phyloP scores from a whole-genome alignment of 75 land plant genomes.

The Pinus albicaulis region DNA sequence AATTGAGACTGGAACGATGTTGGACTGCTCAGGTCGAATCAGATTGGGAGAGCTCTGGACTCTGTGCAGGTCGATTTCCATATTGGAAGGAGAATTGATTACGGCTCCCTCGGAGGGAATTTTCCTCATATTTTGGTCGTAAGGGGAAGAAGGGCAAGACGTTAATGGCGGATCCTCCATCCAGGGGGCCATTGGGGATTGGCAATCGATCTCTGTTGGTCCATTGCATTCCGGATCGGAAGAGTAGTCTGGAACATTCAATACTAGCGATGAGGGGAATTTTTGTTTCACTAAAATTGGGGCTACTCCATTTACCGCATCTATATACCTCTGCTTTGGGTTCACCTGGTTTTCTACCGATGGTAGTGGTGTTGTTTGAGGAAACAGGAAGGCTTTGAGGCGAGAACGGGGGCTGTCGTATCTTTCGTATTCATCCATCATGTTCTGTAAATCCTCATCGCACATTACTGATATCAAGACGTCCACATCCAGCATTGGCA shows the following conservation, averaged over 20 bases:
- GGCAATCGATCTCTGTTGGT: background rate
- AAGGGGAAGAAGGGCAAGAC: background rate
- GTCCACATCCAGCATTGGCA: conserved; percentile 73
- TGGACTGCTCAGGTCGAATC: background rate
- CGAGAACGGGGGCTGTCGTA: conserved; percentile 50
- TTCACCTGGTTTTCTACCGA: conserved; percentile 18
- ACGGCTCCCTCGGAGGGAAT: background rate
- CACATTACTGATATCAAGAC: conserved; percentile 63
- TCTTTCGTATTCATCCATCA: conserved; percentile 73
- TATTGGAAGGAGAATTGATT: background rate
- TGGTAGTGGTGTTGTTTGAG: background rate
- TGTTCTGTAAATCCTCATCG: conserved; percentile 77
- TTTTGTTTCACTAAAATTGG: background rate
- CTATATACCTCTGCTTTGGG: conserved; percentile 1
- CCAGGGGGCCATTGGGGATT: background rate
- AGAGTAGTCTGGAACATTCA: background rate
- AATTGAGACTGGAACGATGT: background rate
- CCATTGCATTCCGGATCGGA: background rate
- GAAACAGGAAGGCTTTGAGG: conserved; percentile 54
- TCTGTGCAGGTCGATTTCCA: conserved; percentile 1
- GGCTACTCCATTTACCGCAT: conserved; percentile 6
- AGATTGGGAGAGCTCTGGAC: conserved; percentile 19
- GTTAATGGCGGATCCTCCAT: background rate
- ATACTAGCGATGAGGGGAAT: background rate
- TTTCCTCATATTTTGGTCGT: background rate